phyloP scores from a whole-genome alignment of 192 early-diverging fungal genomes.

The Coemansia sp. region DNA sequence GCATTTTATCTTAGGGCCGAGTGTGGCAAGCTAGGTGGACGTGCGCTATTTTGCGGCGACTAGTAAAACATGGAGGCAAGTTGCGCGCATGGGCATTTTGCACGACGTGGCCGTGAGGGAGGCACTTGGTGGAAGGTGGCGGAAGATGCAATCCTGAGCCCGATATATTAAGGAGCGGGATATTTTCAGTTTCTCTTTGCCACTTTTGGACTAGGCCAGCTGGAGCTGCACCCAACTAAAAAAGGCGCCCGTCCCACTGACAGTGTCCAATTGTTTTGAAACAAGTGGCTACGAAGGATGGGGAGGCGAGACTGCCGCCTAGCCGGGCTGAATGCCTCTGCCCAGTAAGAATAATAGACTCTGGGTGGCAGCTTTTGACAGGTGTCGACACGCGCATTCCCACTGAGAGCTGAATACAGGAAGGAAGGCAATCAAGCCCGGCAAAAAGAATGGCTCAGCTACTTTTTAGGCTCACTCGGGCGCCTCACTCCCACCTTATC shows the following conservation, averaged over 20 bases:
- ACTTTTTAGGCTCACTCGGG: conserved; percentile 1
- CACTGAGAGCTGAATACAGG: background rate
- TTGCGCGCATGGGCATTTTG: background rate
- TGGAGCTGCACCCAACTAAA: background rate
- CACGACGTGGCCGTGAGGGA: background rate
- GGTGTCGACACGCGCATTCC: background rate
- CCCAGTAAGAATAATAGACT: background rate
- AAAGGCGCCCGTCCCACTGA: background rate
- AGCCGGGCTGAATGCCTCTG: background rate
- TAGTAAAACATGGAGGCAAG: background rate
- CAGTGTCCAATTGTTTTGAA: background rate
- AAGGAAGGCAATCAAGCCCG: background rate
- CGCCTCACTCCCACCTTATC: background rate
- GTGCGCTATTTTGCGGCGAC: background rate
- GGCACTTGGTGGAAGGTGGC: background rate
- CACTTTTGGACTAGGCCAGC: background rate
- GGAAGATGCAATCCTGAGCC: background rate
- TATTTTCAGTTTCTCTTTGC: background rate
- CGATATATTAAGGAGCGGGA: background rate
- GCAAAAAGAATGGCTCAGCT: background rate
- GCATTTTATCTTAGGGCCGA: background rate
- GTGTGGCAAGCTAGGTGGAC: background rate
- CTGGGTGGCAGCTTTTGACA: background rate
- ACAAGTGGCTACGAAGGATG: background rate
- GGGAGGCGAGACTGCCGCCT: background rate